phyloP scores from a whole-genome alignment of 2,329 filamentous ascomycete genomes.

The Fusarium falciforme region DNA sequence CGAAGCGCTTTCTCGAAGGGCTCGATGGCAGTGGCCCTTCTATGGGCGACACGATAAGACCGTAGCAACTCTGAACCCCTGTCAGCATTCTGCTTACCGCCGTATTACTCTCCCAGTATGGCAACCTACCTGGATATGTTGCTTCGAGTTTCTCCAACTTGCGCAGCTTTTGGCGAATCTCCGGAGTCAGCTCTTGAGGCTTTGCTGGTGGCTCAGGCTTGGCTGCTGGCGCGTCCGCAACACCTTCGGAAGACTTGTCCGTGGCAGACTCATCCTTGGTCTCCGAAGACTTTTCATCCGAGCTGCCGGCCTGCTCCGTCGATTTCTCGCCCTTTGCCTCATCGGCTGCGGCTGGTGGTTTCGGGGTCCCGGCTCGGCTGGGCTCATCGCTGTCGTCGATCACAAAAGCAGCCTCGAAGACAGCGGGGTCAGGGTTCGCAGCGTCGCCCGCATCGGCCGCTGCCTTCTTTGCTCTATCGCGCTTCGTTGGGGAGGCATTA shows the following conservation, averaged over 20 bases:
- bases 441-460: constrained; percentile 53
- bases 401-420: constrained; percentile 88
- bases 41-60: constrained; percentile 92
- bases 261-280: constrained; percentile 32
- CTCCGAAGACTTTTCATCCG: constrained; percentile 31
- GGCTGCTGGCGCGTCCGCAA: constrained; percentile 17
- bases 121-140: constrained; percentile 79
- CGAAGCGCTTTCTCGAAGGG: constrained; percentile 91
- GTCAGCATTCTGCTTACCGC: constrained; percentile 1
- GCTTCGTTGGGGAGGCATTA: constrained; percentile 49
- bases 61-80: constrained; percentile 75
- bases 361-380: constrained; percentile 71
- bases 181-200: constrained; percentile 72
- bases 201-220: constrained; percentile 28
- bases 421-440: constrained; percentile 80
- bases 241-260: constrained; percentile 36
- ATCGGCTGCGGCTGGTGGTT: constrained; percentile 51
- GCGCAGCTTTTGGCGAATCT: constrained; percentile 79
- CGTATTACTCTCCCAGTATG: neutral
- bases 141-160: constrained; percentile 92
- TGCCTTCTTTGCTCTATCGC: constrained; percentile 55
- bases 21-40: constrained; percentile 87
- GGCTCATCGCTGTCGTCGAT: constrained; percentile 84
- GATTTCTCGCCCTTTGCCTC: constrained; percentile 45
- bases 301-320: constrained; percentile 21